A percentile compares a stretch with the other conserved stretches of the same genome.
phyloP scores from a whole-genome alignment of 2,329 filamentous ascomycete genomes.

The Fusarium denticulatum region DNA sequence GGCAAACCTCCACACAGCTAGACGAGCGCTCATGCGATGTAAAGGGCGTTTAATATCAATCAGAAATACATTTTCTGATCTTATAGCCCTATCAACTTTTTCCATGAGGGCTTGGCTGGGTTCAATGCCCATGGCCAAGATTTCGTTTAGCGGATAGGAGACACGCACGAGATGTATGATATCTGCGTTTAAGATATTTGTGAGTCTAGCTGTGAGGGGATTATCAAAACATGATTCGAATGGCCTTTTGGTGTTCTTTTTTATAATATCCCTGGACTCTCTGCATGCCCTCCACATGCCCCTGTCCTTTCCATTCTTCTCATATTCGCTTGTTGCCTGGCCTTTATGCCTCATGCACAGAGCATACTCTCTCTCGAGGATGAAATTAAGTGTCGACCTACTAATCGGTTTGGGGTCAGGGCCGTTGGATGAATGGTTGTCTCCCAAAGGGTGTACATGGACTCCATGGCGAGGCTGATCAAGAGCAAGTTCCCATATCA shows the following conservation, averaged over 20 bases:
- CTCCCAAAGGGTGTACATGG: background rate
- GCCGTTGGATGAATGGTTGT: background rate
- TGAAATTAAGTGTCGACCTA: background rate
- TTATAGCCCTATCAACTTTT: too few species aligned
- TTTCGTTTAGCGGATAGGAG: background rate
- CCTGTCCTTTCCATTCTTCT: background rate
- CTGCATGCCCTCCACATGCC: background rate
- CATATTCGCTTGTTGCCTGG: too few species aligned
- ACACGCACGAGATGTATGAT: background rate
- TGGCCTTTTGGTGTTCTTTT: background rate
- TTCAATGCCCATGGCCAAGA: accelerated
- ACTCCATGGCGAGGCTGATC: background rate
- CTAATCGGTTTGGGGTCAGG: too few species aligned
- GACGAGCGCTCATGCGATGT: background rate
- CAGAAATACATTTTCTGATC: background rate
- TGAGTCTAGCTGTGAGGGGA: background rate
- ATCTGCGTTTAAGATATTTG: background rate
- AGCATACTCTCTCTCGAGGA: background rate
- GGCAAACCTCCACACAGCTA: background rate
- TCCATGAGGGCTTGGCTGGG: background rate
- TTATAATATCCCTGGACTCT: background rate
- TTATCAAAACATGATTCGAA: background rate
- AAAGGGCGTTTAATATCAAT: background rate
- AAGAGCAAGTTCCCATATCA: background rate
- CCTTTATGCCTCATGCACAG: background rate